Base-by-base conservation (phyloP, 768 basidiomycete genomes). In the Boletus reticulatus region DNA sequence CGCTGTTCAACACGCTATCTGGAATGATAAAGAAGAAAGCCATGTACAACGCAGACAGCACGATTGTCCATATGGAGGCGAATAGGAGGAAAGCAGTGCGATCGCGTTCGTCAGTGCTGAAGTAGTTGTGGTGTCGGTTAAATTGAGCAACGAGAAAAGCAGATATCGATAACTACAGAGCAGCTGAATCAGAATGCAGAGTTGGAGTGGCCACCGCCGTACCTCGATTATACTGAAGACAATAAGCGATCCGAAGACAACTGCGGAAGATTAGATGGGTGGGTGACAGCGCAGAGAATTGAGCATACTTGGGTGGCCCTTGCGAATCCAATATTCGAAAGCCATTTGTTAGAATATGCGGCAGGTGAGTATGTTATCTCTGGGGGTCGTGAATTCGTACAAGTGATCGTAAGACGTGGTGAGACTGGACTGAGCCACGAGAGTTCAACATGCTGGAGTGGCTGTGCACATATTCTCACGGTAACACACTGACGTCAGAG, bases 141-240 rank as follows among this genome's bases (percentile, higher is more conserved):
- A 82, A 92, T 43, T 73, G 77, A 14, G 84, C 73, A 9, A 80
- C 79, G 43, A 94, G 76, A 83, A 87, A 93, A 6, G 89, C 85
- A 4, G 91, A 78, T 58, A 90, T 82, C 24, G 83, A 74, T 62
- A 90, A 76, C 88, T 90, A 57, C 24, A 19, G 14, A 39, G 16
- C 34, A 0, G 3, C 50, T 51, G 4, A 16, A 48, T 49, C 12
- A 46, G 7, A 20, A 11, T 2, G 32, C 6, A 6, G 34, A 9
- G 43, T 16, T 17, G 48, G 45, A 32, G 20, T 20, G 34, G 11
- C 11, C 10, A 38, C 4, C 12, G 16, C 61, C 74, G 17, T 50
- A 85, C 88, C 76, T 88, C 83, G 59, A 91, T 82, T 61, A 87
- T 79, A 32, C 79, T 77, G 69, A 87, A 82, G 43, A 85, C n/a